Evolutionary conservation across 768 basidiomycete species (phyloP).

Genomic region (Podaxis sp.): DNA sequence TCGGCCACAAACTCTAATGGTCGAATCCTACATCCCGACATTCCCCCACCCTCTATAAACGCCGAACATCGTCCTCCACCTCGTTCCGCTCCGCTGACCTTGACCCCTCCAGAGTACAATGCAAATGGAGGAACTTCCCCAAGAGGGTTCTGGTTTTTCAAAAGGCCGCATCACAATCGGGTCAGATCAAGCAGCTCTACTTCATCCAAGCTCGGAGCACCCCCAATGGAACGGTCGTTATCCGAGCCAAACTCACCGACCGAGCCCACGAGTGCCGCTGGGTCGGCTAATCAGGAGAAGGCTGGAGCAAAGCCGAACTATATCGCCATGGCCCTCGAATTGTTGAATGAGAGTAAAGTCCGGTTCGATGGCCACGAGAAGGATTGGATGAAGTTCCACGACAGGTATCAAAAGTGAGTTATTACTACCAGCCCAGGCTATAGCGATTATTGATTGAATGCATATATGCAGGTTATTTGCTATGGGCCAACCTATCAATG

Average conservation of each 20-base stretch:
- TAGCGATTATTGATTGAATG: not conserved
- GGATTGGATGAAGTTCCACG: slow-evolving; percentile 9
- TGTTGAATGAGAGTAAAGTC: slow-evolving; percentile 12
- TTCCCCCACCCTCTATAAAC: slow-evolving; percentile 3
- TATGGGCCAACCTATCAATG: slow-evolving; percentile 5
- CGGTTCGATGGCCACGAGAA: slow-evolving; percentile 11
- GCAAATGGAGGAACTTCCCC: not conserved
- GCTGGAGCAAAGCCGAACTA: slow-evolving; percentile 6
- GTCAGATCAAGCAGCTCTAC: not conserved
- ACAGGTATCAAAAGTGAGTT: slow-evolving; percentile 6
- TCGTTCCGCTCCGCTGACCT: not conserved
- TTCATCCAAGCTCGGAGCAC: slow-evolving; percentile 1
- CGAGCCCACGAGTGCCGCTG: not conserved
- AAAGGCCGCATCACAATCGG: not conserved
- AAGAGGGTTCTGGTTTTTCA: slow-evolving; percentile 11
- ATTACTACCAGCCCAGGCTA: not conserved
- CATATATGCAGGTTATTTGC: slow-evolving; percentile 8
- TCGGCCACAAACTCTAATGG: not conserved
- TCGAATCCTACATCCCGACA: not conserved
- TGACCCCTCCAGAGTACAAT: not conserved
- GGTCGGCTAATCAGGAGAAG: not conserved
- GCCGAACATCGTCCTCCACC: not conserved
- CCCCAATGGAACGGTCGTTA: slow-evolving; percentile 2
- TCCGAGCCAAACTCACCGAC: slow-evolving; percentile 14
- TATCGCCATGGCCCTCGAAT: not conserved